Base-by-base conservation (phyloP, 176 grass and related monocot species). In the Typha latifolia region DNA sequence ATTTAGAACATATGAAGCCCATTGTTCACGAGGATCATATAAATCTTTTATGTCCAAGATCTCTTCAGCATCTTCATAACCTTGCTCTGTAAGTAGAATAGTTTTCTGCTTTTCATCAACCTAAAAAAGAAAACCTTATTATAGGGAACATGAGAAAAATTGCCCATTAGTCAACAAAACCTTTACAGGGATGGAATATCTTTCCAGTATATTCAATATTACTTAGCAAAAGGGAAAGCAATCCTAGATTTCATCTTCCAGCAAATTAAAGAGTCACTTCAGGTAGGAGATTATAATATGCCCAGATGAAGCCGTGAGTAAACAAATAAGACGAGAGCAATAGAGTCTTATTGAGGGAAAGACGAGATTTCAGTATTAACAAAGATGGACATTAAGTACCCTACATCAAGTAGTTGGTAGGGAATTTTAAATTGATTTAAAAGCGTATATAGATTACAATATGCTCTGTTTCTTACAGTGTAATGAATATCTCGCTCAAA, bases 71-170 rank as follows among this genome's bases (percentile, higher is more conserved):
- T 92, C 88, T 64, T 87, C 88, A 0, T 97, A 97, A 18, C 93
- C 93, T 88, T 97, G 83, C 74, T 97, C 93, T 72, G 85, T 90
- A 50, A 97, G 80, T 75, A 97, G 66, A 84, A 97, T 70, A 66
- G 84, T 92, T 84, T 90, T 97, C 62, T 97, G 93, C 24, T 92
- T 97, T 84, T 97, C 93, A 86, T 97, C 93, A 49, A 92, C 88
- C 88, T 96, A 81, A 86, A 82, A 67, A 71, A 76, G 47, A n/a
- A 73, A 53, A 12, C n/a, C 66, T 59, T 7, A 31, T 19, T 63
- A 57, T 53, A 53, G 29, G 24, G 59, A 77, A 83, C 23, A 83
- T 29, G 27, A 63, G 0, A 66, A 64, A 29, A n/a, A 69, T 61
- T 71, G 29, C 5, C 37, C 37, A 43, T 6, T 43, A 43, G 37